Percentiles rank a stretch among this genome's conserved stretches.
phyloP scores from a whole-genome alignment of 2,329 filamentous ascomycete genomes.

The Plenodomus tracheiphilus region DNA sequence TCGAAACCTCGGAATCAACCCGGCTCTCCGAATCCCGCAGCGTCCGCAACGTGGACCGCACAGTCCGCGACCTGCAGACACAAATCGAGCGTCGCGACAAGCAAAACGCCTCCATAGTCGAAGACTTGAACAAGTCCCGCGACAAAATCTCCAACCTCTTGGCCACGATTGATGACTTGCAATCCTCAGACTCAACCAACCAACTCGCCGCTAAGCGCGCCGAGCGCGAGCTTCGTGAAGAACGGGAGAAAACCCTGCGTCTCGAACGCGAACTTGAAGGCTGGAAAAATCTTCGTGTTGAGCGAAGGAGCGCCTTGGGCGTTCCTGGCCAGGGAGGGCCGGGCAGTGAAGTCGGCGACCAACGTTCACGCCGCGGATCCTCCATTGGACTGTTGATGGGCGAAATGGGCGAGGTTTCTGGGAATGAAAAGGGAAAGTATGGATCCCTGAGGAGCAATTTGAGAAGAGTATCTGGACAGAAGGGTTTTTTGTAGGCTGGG shows the following conservation, averaged over 20 bases:
- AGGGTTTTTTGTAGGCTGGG: slow-evolving; percentile 55
- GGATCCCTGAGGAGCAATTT: slow-evolving; percentile 37
- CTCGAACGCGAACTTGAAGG: slow-evolving; percentile 88
- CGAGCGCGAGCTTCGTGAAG: slow-evolving; percentile 87
- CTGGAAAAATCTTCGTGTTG: slow-evolving; percentile 72
- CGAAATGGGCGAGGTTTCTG: slow-evolving; percentile 38
- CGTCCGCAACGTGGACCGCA: slow-evolving; percentile 89
- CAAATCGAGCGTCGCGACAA: slow-evolving; percentile 95
- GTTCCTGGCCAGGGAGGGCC: slow-evolving; percentile 28
- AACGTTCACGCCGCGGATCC: slow-evolving; percentile 48
- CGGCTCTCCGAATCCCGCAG: slow-evolving; percentile 82
- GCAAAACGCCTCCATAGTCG: slow-evolving; percentile 75
- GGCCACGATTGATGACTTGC: slow-evolving; percentile 88
- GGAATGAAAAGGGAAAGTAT: slow-evolving; percentile 37
- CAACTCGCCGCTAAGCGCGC: slow-evolving; percentile 82
- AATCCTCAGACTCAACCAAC: slow-evolving; percentile 79
- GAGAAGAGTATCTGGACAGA: slow-evolving; percentile 50
- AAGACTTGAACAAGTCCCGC: slow-evolving; percentile 81
- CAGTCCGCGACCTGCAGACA: slow-evolving; percentile 86
- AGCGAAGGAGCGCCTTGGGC: slow-evolving; percentile 52
- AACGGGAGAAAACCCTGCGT: slow-evolving; percentile 76
- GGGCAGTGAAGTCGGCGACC: slow-evolving; percentile 50
- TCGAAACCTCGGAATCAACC: slow-evolving; percentile 80
- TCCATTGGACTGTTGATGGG: slow-evolving; percentile 46
- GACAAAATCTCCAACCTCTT: slow-evolving; percentile 92